Conservation (phyloP, 129 eudicot genomes). For the Glebionis coronaria region DNA sequence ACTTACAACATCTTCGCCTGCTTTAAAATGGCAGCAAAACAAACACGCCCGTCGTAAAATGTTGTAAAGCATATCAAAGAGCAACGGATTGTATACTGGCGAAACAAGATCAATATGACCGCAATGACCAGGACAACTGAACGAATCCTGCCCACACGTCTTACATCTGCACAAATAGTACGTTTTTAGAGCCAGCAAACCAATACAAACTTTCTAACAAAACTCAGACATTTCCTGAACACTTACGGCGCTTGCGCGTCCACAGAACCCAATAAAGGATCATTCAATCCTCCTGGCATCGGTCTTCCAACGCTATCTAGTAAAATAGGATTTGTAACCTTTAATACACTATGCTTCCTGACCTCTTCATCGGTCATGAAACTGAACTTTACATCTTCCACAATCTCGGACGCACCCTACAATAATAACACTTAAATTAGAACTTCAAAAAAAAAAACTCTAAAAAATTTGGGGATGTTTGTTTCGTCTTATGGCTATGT, state of each 20-base stretch:
- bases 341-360: conserved; percentile 57
- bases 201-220: background rate
- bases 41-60: conserved; percentile 62
- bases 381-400: conserved; percentile 61
- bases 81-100: conserved; percentile 67
- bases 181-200: background rate
- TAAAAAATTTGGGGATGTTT: background rate
- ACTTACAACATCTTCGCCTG: conserved; percentile 44
- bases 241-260: conserved; percentile 57
- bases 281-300: conserved; percentile 77
- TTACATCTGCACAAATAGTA: conserved; percentile 52
- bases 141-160: conserved; percentile 66
- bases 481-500: background rate
- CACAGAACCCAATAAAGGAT: conserved; percentile 73
- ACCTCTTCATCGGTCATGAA: conserved; percentile 82
- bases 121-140: conserved; percentile 79
- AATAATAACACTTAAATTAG: conserved; percentile 2
- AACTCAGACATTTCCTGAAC: background rate
- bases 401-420: conserved; percentile 58
- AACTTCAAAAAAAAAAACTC: background rate
- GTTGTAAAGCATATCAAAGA: conserved; percentile 55
- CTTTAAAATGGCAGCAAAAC: conserved; percentile 59
- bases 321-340: conserved; percentile 56
- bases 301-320: conserved; percentile 53
- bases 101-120: conserved; percentile 86